Evolutionary conservation across 176 grass and related monocot species (phyloP), one percentile per base, ranked within the genome.

Genomic region (Triticum urartu): DNA sequence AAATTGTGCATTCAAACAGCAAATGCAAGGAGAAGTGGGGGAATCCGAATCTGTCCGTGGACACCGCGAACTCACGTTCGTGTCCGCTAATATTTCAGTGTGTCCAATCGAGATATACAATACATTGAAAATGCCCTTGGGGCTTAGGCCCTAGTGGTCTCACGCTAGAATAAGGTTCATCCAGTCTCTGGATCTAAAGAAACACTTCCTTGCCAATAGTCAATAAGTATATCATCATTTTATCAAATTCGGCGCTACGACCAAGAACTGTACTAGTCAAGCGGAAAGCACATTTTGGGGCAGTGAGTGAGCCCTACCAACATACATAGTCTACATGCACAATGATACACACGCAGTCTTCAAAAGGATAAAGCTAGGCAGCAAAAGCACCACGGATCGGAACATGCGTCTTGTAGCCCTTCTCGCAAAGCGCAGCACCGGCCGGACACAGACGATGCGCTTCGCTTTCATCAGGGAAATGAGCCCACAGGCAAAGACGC

Each of bases 341-440:
- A 71, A 88, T 78, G 62, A 88, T 88, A 24, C 63, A 70, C 11
- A 64, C 24, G 77, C 71, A 72, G 78, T 72, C 64, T 78, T 85
- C 78, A 82, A 72, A 85, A 82, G 68, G 9, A 2, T 40, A 66
- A 84, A 85, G 88, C 64, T 63, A 68, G 26, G 9, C 33, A 85
- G 81, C 81, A 78, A 88, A 91, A 82, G 82, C 86, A 34, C 24
- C 86, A 88, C 18, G 82, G 50, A 54, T 76, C 26, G 25, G 26
- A 78, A 78, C 85, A 85, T 78, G 86, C 86, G 64, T 85, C 78
- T 82, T 88, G 77, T 81, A 88, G 86, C 82, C 82, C 77, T 85
- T 52, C 77, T 85, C 63, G 50, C 81, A 81, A 84, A 84, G 85
- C 28, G 75, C 59, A 6, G 34, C 58, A 14, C 58, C 59, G 89